phyloP scores from a whole-genome alignment of 2,329 filamentous ascomycete genomes.

The Arthrobotrys megalospora region DNA sequence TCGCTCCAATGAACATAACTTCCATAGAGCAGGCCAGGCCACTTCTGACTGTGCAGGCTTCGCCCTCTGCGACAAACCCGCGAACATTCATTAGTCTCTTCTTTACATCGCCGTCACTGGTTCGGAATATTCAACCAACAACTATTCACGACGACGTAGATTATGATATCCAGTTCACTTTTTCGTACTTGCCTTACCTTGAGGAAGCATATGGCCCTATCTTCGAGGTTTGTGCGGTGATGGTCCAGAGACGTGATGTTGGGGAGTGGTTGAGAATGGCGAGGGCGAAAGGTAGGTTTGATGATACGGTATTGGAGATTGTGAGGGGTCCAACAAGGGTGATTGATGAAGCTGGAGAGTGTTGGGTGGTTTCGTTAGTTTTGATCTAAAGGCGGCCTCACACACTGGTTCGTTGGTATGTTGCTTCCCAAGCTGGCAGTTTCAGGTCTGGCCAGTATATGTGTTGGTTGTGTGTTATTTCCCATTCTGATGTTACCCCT shows the following conservation, averaged over 20 bases:
- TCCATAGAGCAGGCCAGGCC: not conserved
- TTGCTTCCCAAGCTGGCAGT: not conserved
- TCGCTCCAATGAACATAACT: not conserved
- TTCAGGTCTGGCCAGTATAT: not conserved
- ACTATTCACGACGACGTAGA: constrained; percentile 11
- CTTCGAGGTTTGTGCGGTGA: constrained; percentile 23
- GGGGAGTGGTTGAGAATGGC: constrained; percentile 9
- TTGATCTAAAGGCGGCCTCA: constrained; percentile 8
- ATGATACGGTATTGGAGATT: constrained; percentile 30
- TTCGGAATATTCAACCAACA: not conserved
- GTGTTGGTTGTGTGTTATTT: constrained; percentile 23
- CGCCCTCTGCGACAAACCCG: not conserved
- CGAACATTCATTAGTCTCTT: constrained; percentile 14
- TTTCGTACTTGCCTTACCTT: constrained; percentile 26
- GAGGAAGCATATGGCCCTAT: constrained; percentile 16
- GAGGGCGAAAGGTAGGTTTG: not conserved
- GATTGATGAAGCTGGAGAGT: constrained; percentile 37
- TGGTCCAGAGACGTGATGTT: constrained; percentile 18
- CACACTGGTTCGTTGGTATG: too few species aligned
- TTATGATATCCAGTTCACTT: constrained; percentile 40
- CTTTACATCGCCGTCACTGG: not conserved
- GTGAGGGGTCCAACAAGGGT: constrained; percentile 30
- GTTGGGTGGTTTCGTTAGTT: constrained; percentile 37
- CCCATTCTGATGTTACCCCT: constrained; percentile 6
- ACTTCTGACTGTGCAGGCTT: constrained; percentile 14